These are phyloP conservation scores for Fraxinus pennsylvanica DNA, from an alignment of 257 asterid species.

Conservation along the genomic window DNA sequence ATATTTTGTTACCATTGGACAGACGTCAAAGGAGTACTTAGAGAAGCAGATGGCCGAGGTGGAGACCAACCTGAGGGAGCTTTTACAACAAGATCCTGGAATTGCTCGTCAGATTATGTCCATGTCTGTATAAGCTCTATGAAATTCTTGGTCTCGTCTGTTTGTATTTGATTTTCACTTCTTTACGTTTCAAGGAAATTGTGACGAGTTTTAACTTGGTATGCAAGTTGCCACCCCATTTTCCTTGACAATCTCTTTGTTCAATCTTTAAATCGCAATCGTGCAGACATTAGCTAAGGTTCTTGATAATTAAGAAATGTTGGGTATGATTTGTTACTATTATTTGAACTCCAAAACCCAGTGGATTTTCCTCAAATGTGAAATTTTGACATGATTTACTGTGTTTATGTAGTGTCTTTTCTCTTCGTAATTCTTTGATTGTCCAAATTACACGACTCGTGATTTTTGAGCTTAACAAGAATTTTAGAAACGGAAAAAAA, in stretches of 20 bases:
- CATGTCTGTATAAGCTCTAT: slow-evolving; percentile 58
- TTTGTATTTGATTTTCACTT: background rate
- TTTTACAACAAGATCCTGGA: slow-evolving; percentile 87
- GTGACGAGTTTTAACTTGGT: background rate
- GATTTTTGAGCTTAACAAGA: too few species aligned
- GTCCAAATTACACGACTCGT: too few species aligned
- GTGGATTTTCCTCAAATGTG: too few species aligned
- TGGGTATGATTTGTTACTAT: too few species aligned
- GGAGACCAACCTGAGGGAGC: slow-evolving; percentile 81
- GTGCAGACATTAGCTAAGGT: too few species aligned
- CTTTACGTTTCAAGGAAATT: background rate
- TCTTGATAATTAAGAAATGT: too few species aligned
- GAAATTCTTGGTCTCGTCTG: background rate
- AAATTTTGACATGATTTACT: too few species aligned
- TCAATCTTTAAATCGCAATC: background rate
- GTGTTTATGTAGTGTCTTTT: too few species aligned
- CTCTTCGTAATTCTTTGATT: too few species aligned
- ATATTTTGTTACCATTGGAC: slow-evolving; percentile 28
- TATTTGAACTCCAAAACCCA: too few species aligned
- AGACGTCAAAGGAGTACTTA: slow-evolving; percentile 86
- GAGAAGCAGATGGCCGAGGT: slow-evolving; percentile 79
- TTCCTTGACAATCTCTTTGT: background rate
- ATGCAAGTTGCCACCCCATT: background rate
- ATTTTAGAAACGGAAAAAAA: too few species aligned
- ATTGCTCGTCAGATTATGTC: slow-evolving; percentile 97